phyloP scores from a whole-genome alignment of 1,284 basidiomycete species.

The Athelia sp. region DNA sequence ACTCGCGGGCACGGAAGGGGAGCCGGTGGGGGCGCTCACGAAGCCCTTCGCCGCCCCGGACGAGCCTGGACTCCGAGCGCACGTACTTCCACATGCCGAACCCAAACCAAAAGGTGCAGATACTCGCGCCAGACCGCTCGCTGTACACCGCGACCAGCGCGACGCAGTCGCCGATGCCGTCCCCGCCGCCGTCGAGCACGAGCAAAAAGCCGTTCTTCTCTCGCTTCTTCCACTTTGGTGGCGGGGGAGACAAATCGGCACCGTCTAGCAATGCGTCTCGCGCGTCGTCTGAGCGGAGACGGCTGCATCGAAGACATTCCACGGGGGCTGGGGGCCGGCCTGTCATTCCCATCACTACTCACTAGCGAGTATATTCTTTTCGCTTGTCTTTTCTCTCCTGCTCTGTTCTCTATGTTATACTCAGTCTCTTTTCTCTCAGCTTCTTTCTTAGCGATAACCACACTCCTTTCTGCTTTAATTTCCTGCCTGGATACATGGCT shows the following conservation, averaged over 20 bases:
- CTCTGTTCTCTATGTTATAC: too few relatives aligned
- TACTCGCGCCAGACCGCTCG: neutral
- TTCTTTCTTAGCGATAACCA: too few relatives aligned
- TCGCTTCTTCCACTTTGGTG: neutral
- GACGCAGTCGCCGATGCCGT: neutral
- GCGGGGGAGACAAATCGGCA: neutral
- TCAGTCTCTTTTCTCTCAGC: too few relatives aligned
- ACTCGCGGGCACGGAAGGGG: neutral
- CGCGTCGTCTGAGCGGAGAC: neutral
- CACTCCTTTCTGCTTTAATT: too few relatives aligned
- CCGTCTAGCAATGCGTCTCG: neutral
- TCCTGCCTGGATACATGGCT: too few relatives aligned
- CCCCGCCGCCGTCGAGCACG: neutral
- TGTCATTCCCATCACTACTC: neutral
- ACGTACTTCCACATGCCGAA: neutral
- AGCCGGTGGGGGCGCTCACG: neutral
- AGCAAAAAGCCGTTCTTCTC: constrained; percentile 1
- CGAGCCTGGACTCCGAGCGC: neutral
- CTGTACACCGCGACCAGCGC: neutral
- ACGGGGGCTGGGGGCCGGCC: neutral
- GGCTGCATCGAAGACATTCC: neutral
- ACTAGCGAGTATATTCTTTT: neutral
- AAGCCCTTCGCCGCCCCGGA: neutral
- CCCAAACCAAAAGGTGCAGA: neutral
- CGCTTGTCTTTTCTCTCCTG: neutral